Conservation (phyloP, 108 stramenopile species). For the Fragilariopsis cylindrus region DNA sequence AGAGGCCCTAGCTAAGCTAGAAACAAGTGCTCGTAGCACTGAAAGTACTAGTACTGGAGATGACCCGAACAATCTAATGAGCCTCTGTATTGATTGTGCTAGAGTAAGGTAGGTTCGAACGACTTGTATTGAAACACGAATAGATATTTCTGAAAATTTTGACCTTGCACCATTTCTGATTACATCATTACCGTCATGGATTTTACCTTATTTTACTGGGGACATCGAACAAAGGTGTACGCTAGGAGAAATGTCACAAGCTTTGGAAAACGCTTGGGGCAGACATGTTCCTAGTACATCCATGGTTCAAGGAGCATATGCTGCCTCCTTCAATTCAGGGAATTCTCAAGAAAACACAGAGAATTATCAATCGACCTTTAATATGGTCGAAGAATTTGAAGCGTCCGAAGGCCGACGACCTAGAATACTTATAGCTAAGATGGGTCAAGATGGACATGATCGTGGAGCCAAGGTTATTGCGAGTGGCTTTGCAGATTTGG, state of each 20-base stretch:
- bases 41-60: conserved; percentile 73
- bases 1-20: conserved; percentile 64
- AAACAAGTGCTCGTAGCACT: conserved; percentile 69
- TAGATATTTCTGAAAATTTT: too few species aligned
- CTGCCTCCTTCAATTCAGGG: conserved; percentile 53
- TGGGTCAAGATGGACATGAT: conserved; percentile 99
- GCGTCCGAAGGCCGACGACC: conserved; percentile 92
- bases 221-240: conserved; percentile 60
- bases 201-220: too few species aligned
- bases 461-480: conserved; percentile 98
- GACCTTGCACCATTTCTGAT: too few species aligned
- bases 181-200: too few species aligned
- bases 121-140: too few species aligned
- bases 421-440: conserved; percentile 96
- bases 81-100: conserved; percentile 92
- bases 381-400: conserved; percentile 88
- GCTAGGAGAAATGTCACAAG: conserved; percentile 94
- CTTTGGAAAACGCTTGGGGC: conserved; percentile 95
- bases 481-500: conserved; percentile 94
- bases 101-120: not conserved
- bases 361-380: conserved; percentile 81
- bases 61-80: conserved; percentile 90
- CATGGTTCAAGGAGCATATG: conserved; percentile 97
- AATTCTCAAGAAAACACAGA: conserved; percentile 24
- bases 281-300: conserved; percentile 85